phyloP scores from a whole-genome alignment of 2,329 filamentous ascomycete species.

The Exophiala viscosa region DNA sequence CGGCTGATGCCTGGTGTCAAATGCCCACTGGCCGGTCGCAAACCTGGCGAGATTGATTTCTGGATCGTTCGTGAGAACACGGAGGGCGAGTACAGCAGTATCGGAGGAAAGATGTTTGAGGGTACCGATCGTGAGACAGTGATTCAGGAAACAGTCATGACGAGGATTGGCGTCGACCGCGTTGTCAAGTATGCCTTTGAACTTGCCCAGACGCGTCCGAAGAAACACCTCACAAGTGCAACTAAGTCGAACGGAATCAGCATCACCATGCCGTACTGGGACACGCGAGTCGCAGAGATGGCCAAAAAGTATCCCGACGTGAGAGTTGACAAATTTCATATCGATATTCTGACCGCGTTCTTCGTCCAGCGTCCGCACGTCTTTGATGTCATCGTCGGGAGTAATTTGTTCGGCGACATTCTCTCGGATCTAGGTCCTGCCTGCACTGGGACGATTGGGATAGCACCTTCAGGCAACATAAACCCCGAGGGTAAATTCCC shows the following conservation, averaged over 20 bases:
- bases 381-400: slow-evolving; percentile 96
- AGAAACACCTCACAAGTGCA: slow-evolving; percentile 98
- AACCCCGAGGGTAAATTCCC: slow-evolving; percentile 72
- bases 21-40: slow-evolving; percentile 47
- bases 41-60: slow-evolving; percentile 50
- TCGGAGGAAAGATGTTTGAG: slow-evolving; percentile 41
- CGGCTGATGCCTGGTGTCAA: slow-evolving; percentile 51
- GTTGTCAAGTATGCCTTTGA: slow-evolving; percentile 97
- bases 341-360: slow-evolving; percentile 98
- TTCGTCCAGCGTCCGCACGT: slow-evolving; percentile 93
- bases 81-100: slow-evolving; percentile 98
- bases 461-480: slow-evolving; percentile 97
- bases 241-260: slow-evolving; percentile 99
- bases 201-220: slow-evolving; percentile 86
- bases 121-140: slow-evolving; percentile 68
- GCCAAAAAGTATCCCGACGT: slow-evolving; percentile 91
- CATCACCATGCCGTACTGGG: slow-evolving; percentile 66
- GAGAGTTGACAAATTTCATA: slow-evolving; percentile 93
- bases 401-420: slow-evolving; percentile 99
- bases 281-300: slow-evolving; percentile 56
- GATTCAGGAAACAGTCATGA: slow-evolving; percentile 95
- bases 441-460: slow-evolving; percentile 92
- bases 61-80: slow-evolving; percentile 94
- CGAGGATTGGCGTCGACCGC: slow-evolving; percentile 83
- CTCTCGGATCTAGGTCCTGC: slow-evolving; percentile 99